Evolutionary conservation across 225 moss, liverwort and hornwort species (phyloP).

Genomic region (Pseudoscleropodium purum): DNA sequence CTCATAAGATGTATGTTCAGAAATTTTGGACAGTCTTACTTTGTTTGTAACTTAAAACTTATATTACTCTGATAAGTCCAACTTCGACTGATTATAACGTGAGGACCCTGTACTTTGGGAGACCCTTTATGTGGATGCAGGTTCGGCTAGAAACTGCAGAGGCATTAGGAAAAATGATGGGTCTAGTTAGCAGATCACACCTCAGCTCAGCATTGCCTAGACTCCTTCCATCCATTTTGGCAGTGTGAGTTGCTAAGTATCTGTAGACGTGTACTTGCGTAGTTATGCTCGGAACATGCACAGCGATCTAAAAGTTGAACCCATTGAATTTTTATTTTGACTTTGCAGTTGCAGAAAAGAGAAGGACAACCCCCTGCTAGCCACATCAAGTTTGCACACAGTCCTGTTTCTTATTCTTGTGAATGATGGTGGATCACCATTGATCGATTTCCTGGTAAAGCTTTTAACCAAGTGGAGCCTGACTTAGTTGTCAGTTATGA

Average conservation of each 20-base stretch:
- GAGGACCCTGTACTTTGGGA: not conserved
- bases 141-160: constrained; percentile 69
- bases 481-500: not conserved
- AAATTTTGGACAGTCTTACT: not conserved
- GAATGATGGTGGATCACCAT: constrained; percentile 44
- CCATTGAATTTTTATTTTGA: not conserved
- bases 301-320: not conserved
- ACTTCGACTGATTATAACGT: not conserved
- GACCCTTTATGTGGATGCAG: constrained; percentile 23
- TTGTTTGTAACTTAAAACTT: not conserved
- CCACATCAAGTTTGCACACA: constrained; percentile 70
- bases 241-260: constrained; percentile 43
- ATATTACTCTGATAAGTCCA: not conserved
- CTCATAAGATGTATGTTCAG: not conserved
- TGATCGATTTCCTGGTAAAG: constrained; percentile 56
- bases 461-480: not conserved
- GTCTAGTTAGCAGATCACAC: constrained; percentile 54
- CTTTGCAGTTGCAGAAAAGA: constrained; percentile 52
- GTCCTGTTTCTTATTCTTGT: constrained; percentile 59
- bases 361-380: constrained; percentile 61
- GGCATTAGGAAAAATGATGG: constrained; percentile 75
- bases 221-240: constrained; percentile 77
- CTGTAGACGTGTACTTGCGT: not conserved
- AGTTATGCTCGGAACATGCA: not conserved
- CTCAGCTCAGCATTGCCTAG: constrained; percentile 67